Conservation (phyloP, 345 rosid genomes). For the Populus simonii region DNA sequence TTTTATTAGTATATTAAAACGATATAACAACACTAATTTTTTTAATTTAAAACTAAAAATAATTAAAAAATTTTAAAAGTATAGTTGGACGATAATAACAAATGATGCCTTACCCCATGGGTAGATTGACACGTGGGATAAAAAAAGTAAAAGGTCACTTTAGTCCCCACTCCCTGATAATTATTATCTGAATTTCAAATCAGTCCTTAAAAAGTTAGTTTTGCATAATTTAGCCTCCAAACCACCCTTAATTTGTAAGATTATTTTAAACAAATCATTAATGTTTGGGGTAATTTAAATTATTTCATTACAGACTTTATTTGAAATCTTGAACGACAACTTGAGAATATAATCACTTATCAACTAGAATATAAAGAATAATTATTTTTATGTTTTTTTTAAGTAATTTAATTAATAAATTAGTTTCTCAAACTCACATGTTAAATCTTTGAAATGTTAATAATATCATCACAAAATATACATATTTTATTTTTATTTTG, state of each 20-base stretch:
- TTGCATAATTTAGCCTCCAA: background rate
- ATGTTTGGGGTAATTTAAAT: too few species aligned
- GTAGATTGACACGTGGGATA: slow-evolving; percentile 14
- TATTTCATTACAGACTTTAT: too few species aligned
- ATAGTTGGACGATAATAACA: too few species aligned
- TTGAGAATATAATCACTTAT: too few species aligned
- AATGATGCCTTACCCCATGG: background rate
- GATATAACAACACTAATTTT: too few species aligned
- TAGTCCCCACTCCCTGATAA: background rate
- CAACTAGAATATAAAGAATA: too few species aligned
- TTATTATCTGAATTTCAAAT: background rate
- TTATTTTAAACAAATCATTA: too few species aligned
- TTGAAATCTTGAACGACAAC: too few species aligned
- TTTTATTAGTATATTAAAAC: too few species aligned
- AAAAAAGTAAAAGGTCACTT: background rate
- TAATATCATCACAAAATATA: background rate
- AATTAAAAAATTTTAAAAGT: too few species aligned
- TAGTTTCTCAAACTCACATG: background rate
- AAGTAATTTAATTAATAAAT: background rate
- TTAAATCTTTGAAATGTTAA: background rate
- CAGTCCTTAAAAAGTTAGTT: background rate
- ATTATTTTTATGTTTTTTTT: background rate
- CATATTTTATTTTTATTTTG: background rate
- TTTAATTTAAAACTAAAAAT: too few species aligned
- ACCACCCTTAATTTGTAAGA: too few species aligned